Evolutionary conservation across 2,329 filamentous ascomycete genomes (phyloP), one percentile per base, ranked within the genome.

Genomic region (Endoconidiophora laricicola): DNA sequence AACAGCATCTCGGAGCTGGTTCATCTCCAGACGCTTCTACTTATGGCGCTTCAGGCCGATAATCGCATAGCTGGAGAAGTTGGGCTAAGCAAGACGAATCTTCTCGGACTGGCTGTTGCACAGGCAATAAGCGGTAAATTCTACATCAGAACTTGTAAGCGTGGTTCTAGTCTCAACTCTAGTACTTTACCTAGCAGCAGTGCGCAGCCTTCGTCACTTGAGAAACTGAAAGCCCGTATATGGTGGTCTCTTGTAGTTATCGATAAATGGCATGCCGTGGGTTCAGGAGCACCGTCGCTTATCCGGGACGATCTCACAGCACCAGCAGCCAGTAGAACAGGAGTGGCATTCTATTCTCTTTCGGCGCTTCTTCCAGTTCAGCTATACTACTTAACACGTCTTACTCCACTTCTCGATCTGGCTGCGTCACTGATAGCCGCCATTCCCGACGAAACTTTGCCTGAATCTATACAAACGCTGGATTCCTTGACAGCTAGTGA

Each of bases 161-260:
- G 5, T 12, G 7, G 7, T 12, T 7, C 29, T 33, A 33, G 29
- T 33, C 16, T 18, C 16, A 18, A 18, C 16, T 33, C 29, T 33
- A 4, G 29, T 79, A 68, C 43, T 68, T 69, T 20, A 36, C 10
- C 26, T 61, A 66, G 7, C 74, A 80, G 48, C 58, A 66, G 2
- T 33, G 29, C 7, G 7, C 29, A 3, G 12, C 29, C 29, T 33
- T 33, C 29, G 7, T 12, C 29, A 33, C 5, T 6, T 9, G 29
- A 33, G 29, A 33, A 33, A 33, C 29, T 33, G 29, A 33, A 33
- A 10, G 9, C 29, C 10, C 44, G 44, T 18, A 72, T 80, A 16
- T 86, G 82, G 82, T 85, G 79, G 78, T 75, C 77, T 12, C 65
- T 86, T 33, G 73, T 85, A 43, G 71, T 82, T 55, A 72, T 86